Evolutionary conservation across 202 grass and related monocot genomes (phyloP), one percentile per base, ranked within the genome.

Genomic region (Brachypodium distachyon): DNA sequence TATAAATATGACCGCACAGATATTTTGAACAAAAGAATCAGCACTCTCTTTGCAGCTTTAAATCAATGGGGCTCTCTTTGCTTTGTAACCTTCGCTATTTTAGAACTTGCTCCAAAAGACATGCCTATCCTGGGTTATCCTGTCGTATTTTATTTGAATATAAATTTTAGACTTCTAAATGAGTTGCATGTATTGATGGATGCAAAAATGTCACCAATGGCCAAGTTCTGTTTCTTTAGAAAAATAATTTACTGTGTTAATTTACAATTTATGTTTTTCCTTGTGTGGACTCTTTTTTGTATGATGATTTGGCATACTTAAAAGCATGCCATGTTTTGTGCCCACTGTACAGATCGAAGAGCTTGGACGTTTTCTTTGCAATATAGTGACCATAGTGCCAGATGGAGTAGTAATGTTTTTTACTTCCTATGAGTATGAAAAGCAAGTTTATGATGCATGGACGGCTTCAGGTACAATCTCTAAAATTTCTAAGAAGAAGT

Each of bases 331-430:
- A 56, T 64, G 25, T 40, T 72, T 85, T 64, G 41, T 52, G 31
- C 14, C 51, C 47, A 75, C 11, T 81, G 17, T 57, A 17, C 81
- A 97, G 94, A 92, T 97, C 34, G 89, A 92, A 78, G 94, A 97
- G 59, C 89, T 94, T 72, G 94, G 94, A 13, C 91, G 87, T 23
- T 88, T 97, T 51, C 58, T 94, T 61, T 92, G 86, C 80, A 97
- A 97, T 65, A 85, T 97, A 62, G 82, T 90, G 74, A 73, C 82
- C 32, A 80, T 92, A 74, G 79, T 97, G 72, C 89, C 94, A 33
- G 89, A 97, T 84, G 94, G 94, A 71, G 50, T 97, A 37, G 91
- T 97, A 12, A 46, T 90, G 52, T 97, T 97, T 80, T 90, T 97
- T 33, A 68, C 89, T 66, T 97, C 94, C 5, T 97, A 94, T 46